phyloP scores from a whole-genome alignment of 306 rosid genomes.

The Corylus americana region DNA sequence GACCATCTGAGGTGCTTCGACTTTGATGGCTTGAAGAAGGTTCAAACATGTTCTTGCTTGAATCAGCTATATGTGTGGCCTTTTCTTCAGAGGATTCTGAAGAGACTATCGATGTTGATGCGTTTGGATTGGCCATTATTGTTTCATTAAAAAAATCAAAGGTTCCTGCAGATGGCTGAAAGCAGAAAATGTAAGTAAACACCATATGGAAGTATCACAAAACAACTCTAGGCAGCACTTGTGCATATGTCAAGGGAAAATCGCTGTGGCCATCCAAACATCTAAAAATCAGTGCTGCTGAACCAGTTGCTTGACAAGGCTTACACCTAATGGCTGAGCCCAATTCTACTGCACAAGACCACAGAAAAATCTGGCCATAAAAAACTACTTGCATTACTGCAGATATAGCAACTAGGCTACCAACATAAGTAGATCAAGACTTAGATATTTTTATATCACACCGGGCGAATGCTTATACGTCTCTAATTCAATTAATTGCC shows the following conservation, averaged over 20 bases:
- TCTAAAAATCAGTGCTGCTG: background rate
- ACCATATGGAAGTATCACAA: background rate
- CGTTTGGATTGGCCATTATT: conserved; percentile 51
- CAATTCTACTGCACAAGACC: background rate
- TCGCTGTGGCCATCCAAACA: background rate
- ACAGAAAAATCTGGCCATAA: background rate
- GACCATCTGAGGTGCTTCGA: conserved; percentile 62
- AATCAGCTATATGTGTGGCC: conserved; percentile 48
- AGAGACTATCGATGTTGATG: conserved; percentile 35
- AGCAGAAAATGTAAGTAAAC: background rate
- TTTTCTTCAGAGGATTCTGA: conserved; percentile 57
- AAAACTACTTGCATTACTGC: background rate
- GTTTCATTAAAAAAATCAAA: conserved; percentile 31
- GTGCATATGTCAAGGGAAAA: background rate
- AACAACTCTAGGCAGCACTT: background rate
- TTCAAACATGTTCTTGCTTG: conserved; percentile 49
- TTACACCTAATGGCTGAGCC: background rate
- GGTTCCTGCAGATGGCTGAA: conserved; percentile 35
- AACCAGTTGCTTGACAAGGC: background rate
- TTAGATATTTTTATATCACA: background rate
- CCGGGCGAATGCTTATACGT: background rate
- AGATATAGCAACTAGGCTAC: background rate
- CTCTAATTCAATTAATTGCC: background rate
- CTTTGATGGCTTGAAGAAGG: conserved; percentile 53
- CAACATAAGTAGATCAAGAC: background rate